These are phyloP conservation scores for Neurospora sp. DNA, from an alignment of 2,329 filamentous ascomycete genomes.

Conservation along the genomic window DNA sequence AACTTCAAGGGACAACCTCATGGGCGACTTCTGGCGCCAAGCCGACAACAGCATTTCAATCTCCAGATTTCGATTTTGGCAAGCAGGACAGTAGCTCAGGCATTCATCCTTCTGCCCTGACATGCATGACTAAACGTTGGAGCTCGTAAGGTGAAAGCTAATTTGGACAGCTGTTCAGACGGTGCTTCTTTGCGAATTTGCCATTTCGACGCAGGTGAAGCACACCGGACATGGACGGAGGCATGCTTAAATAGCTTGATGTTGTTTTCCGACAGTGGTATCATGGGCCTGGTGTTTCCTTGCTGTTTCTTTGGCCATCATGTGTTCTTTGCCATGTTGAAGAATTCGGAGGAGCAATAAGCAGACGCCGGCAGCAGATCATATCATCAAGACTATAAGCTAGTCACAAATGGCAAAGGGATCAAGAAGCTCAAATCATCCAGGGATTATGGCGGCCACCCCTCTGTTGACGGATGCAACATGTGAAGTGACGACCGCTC, in stretches of 20 bases:
- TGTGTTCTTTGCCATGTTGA: neutral
- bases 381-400: neutral
- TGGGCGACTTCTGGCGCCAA: slow-evolving; percentile 1
- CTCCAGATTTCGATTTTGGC: neutral
- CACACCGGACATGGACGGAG: neutral
- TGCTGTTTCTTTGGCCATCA: neutral
- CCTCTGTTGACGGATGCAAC: neutral
- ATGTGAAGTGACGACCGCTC: neutral
- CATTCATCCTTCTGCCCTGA: neutral
- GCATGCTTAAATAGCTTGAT: neutral
- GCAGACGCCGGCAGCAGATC: neutral
- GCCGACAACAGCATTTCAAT: neutral
- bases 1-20: neutral
- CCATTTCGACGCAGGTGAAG: neutral
- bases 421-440: neutral
- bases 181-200: neutral
- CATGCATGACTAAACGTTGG: neutral
- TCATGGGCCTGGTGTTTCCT: neutral
- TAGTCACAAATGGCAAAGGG: neutral
- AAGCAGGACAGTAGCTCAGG: neutral
- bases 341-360: neutral
- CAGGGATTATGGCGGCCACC: neutral
- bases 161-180: neutral
- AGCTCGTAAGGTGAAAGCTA: neutral
- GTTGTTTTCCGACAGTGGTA: neutral